A percentile compares a stretch with the other conserved stretches of the same genome.
Conservation (phyloP, 352 stramenopile genomes). For the Phytophthora capsici region DNA sequence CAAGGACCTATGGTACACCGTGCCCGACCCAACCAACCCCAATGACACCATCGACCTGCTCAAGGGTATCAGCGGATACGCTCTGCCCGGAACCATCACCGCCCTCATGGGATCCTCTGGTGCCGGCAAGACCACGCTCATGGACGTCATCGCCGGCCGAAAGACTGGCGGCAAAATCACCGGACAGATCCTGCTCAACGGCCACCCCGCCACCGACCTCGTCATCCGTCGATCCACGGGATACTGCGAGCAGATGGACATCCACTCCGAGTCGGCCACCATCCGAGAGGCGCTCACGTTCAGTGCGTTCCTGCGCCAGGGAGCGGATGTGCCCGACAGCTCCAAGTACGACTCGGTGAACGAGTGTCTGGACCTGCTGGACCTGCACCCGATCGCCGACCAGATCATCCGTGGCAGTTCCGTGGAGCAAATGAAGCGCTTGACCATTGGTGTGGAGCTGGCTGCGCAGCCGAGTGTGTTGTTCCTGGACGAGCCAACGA, state of each 20-base stretch:
- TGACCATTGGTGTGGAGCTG: conserved; percentile 42
- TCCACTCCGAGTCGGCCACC: conserved; percentile 84
- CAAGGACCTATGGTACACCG: conserved; percentile 28
- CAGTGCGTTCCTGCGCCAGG: conserved; percentile 36
- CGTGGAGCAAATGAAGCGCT: conserved; percentile 36
- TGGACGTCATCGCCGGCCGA: conserved; percentile 29
- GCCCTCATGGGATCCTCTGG: conserved; percentile 28
- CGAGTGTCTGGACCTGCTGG: conserved; percentile 30
- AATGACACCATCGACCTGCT: conserved; percentile 28
- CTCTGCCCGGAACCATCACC: conserved; percentile 20
- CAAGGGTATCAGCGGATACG: conserved; percentile 25
- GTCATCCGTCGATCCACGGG: conserved; percentile 54
- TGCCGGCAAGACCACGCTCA: conserved; percentile 27
- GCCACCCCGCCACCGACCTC: conserved; percentile 56
- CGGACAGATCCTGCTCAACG: conserved; percentile 19
- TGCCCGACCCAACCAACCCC: conserved; percentile 22
- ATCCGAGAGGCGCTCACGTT: conserved; percentile 66
- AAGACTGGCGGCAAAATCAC: conserved; percentile 24
- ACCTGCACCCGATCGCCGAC: conserved; percentile 31
- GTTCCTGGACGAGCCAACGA: conserved; percentile 81
- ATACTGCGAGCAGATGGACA: conserved; percentile 85
- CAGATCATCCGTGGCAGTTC: conserved; percentile 47
- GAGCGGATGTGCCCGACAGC: conserved; percentile 39
- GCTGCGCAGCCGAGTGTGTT: conserved; percentile 32
- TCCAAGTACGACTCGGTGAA: conserved; percentile 36